phyloP scores from a whole-genome alignment of 2,329 filamentous ascomycete genomes.

The Pyrenophora graminea region DNA sequence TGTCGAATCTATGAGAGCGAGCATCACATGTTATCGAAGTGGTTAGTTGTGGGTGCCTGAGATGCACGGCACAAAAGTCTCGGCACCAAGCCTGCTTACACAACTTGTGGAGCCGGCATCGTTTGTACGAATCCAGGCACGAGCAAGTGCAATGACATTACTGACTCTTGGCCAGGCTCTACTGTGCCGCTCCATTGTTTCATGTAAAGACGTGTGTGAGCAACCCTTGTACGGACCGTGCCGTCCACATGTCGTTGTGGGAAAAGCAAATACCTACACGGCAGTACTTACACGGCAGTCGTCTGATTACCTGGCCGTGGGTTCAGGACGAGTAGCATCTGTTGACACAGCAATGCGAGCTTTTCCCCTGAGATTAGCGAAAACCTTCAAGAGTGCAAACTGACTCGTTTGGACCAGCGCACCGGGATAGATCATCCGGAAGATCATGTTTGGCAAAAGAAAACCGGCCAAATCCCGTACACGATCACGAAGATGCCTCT shows the following conservation, averaged over 20 bases:
- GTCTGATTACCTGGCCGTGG: neutral
- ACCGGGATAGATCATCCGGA: neutral
- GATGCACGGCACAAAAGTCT: no score
- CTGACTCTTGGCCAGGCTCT: no score
- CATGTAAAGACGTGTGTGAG: neutral
- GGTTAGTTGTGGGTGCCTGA: no score
- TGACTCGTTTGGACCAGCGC: slow-evolving; percentile 4
- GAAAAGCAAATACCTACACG: neutral
- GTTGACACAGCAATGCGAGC: no score
- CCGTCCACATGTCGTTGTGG: neutral
- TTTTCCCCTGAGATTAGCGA: slow-evolving; percentile 16
- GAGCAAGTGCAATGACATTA: no score
- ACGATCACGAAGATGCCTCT: neutral
- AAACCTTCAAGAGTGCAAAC: neutral
- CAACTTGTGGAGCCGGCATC: no score
- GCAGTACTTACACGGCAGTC: no score
- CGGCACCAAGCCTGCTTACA: no score
- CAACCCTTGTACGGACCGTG: neutral
- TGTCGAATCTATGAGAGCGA: no score
- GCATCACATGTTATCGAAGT: no score
- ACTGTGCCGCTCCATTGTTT: no score
- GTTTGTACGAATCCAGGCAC: no score
- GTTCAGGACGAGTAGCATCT: neutral
- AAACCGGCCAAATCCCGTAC: neutral
- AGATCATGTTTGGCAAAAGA: neutral